Base-by-base conservation (phyloP, 2,329 filamentous ascomycete species). In the Aspergillus ochraceus region DNA sequence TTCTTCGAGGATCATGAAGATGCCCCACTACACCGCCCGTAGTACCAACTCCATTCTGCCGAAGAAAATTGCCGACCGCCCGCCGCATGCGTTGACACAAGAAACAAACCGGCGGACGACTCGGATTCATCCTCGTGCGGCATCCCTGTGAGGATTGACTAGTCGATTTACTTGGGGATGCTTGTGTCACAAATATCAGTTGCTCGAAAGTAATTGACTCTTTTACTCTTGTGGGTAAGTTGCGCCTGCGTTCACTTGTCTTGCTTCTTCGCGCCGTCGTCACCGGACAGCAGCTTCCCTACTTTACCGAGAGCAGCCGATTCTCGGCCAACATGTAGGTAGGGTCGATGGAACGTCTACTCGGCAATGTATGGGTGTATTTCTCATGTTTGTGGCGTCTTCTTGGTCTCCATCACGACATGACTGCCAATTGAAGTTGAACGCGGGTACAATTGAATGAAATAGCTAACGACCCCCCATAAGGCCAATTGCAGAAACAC, bases 1-100 rank as follows among this genome's bases (percentile, higher is more conserved):
- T 51, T 11, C 14, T 4, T 12, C 49, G 10, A 14, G 4, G n/a
- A 1, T 17, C 11, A 12, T 14, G 29, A n/a, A 32, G 14, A 30
- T 29, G 49, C 22, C 17, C 19, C n/a, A 19, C 9, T 8, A 14
- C 24, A 32, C 49, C 49, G 55, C 50, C 29, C 26, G 26, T 12
- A n/a, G 11, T 29, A 26, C 1, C 9, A 19, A 19, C 6, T 24
- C 17, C 20, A 59, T 56, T 60, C 52, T 59, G 60, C 60, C 53
- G 6, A 49, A 2, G 14, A 6, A 6, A 56, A 50, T 42, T 1
- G 2, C n/a, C 49, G 57, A 61, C 60, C 60, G 60, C 60, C 60
- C 56, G 53, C 57, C 50, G 26, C 57, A 53, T 53, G 36, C 49
- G 49, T 59, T 46, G 49, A 49, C 55, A 51, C 51, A 55, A 59